A percentile compares a stretch with the other conserved stretches of the same genome.
Conservation (phyloP, 1,284 basidiomycete genomes). For the Agaricales sp. region DNA sequence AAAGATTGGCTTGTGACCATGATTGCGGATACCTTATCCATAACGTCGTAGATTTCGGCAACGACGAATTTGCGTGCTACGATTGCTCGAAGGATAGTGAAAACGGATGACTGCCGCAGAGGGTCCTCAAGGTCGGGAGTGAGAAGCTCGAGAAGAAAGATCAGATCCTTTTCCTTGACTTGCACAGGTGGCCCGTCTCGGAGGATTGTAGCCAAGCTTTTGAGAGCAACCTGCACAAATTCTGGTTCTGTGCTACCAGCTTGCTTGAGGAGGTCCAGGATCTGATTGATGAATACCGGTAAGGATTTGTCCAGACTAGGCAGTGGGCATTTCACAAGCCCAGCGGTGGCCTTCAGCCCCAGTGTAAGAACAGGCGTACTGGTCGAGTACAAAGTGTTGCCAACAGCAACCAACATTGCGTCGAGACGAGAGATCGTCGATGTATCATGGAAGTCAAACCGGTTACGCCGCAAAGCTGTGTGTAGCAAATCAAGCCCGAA, state of each 20-base stretch:
- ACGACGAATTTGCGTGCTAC: slow-evolving; percentile 88
- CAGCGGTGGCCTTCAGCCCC: slow-evolving; percentile 75
- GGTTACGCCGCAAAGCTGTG: slow-evolving; percentile 77
- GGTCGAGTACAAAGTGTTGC: slow-evolving; percentile 87
- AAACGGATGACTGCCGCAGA: slow-evolving; percentile 78
- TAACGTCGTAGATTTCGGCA: slow-evolving; percentile 95
- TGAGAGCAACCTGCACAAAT: slow-evolving; percentile 82
- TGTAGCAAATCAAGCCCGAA: slow-evolving; percentile 92
- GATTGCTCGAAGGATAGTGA: slow-evolving; percentile 88
- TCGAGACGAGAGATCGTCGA: slow-evolving; percentile 73
- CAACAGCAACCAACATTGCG: slow-evolving; percentile 80
- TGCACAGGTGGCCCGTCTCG: slow-evolving; percentile 76
- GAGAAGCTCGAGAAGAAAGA: slow-evolving; percentile 80
- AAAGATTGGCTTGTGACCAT: slow-evolving; percentile 91
- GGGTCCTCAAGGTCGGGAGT: slow-evolving; percentile 92
- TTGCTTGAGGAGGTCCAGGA: slow-evolving; percentile 77
- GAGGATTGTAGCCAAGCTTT: slow-evolving; percentile 77
- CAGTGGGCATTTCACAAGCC: slow-evolving; percentile 80
- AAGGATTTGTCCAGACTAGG: slow-evolving; percentile 70
- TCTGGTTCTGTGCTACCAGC: slow-evolving; percentile 88
- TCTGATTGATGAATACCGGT: slow-evolving; percentile 81
- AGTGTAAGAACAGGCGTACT: slow-evolving; percentile 73
- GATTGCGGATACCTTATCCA: slow-evolving; percentile 91
- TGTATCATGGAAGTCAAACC: slow-evolving; percentile 77
- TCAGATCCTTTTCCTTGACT: slow-evolving; percentile 84